Conservation (phyloP, 164 flowering plant genomes). For the Vitis cinerea region DNA sequence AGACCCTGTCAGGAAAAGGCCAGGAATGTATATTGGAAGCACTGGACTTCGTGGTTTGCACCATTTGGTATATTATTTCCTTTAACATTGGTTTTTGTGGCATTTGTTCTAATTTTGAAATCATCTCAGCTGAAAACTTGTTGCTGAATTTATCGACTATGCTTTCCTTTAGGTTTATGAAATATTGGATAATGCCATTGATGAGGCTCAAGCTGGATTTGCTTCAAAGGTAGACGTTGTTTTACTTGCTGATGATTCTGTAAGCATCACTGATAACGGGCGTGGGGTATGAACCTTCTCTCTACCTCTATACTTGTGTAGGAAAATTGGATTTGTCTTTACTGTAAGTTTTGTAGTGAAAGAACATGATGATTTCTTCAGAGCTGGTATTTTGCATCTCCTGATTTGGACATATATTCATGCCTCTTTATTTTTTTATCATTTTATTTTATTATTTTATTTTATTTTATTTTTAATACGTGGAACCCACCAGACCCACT, state of each 20-base stretch:
- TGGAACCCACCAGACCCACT: no score
- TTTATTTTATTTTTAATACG: no score
- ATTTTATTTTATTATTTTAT: no score
- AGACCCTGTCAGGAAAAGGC: slow-evolving; percentile 94
- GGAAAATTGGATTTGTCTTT: neutral
- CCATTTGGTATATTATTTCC: slow-evolving; percentile 65
- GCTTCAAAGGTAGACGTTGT: slow-evolving; percentile 75
- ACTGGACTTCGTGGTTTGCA: slow-evolving; percentile 97
- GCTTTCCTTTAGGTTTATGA: slow-evolving; percentile 72
- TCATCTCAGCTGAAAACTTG: neutral
- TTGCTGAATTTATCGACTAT: slow-evolving; percentile 8
- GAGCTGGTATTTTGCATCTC: neutral
- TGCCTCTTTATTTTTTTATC: no score
- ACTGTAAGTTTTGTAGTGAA: neutral
- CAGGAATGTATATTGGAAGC: slow-evolving; percentile 98
- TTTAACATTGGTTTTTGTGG: neutral
- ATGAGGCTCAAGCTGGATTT: slow-evolving; percentile 97
- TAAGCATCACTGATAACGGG: slow-evolving; percentile 91
- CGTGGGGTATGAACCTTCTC: slow-evolving; percentile 67
- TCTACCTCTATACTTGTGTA: neutral
- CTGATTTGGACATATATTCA: neutral
- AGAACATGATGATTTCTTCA: neutral
- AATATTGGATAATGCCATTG: slow-evolving; percentile 93
- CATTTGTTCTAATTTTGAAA: no score
- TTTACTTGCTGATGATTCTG: slow-evolving; percentile 76